Evolutionary conservation across 345 rosid species (phyloP).

Genomic region (Populus simonii): DNA sequence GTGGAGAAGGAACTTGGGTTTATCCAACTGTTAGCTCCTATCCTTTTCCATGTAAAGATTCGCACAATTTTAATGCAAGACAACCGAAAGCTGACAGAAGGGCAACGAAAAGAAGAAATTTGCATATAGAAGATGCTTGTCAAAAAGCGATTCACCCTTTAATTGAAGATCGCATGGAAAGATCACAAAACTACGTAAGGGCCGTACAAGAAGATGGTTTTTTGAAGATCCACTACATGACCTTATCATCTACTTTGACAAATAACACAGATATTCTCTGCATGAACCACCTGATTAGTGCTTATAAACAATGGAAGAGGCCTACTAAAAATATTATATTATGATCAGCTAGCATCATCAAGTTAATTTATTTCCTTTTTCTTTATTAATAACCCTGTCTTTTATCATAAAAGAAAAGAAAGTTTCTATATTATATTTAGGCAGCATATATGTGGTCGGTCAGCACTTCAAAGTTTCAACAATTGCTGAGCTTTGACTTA

Average conservation of each 20-base stretch:
- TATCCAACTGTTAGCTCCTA: constrained; percentile 17
- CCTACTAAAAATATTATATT: no score
- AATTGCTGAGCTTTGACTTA: neutral
- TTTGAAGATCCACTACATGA: neutral
- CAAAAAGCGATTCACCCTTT: neutral
- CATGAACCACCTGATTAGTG: neutral
- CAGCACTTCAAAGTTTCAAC: neutral
- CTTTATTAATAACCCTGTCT: neutral
- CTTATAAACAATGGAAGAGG: neutral
- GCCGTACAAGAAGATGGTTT: neutral
- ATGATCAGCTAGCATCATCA: no score
- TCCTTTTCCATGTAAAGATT: constrained; percentile 12
- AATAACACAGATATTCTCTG: neutral
- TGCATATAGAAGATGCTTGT: neutral
- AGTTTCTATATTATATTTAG: neutral
- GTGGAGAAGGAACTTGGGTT: constrained; percentile 22
- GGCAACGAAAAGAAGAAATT: neutral
- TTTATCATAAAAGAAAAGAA: neutral
- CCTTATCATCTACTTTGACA: neutral
- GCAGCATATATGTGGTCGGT: neutral
- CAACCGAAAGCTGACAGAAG: constrained; percentile 16
- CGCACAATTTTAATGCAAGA: constrained; percentile 19
- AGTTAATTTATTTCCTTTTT: neutral
- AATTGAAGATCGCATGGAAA: neutral
- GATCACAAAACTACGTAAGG: neutral